Evolutionary conservation across 768 basidiomycete species (phyloP).

Genomic region (Lactarius hengduanensis): DNA sequence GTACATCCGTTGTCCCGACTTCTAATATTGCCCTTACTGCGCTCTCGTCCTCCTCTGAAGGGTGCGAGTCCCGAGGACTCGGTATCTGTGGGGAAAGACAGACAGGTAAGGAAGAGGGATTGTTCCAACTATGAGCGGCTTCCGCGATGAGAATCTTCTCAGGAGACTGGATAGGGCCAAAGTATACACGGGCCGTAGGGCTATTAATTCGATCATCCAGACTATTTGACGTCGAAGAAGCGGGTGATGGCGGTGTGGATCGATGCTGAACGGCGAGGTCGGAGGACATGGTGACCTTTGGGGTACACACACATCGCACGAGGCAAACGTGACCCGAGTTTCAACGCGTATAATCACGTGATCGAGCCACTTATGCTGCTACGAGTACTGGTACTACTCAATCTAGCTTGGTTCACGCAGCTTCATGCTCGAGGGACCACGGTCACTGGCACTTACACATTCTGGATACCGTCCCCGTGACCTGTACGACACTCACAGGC

Average conservation of each 20-base stretch:
- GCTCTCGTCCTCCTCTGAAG: slow-evolving; percentile 10
- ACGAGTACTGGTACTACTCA: not conserved
- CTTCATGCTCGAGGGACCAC: not conserved
- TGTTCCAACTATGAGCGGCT: slow-evolving; percentile 19
- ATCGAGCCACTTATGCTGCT: slow-evolving; percentile 1
- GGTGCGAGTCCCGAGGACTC: not conserved
- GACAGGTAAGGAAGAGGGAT: slow-evolving; percentile 15
- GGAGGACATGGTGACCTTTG: slow-evolving; percentile 20
- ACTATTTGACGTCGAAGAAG: slow-evolving; percentile 18
- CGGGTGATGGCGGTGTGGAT: slow-evolving; percentile 18
- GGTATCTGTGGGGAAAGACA: slow-evolving; percentile 21
- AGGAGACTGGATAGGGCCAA: slow-evolving; percentile 31
- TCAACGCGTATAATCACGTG: slow-evolving; percentile 31
- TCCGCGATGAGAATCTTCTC: slow-evolving; percentile 29
- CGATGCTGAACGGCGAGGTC: slow-evolving; percentile 17
- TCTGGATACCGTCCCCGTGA: not conserved
- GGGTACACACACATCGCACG: slow-evolving; percentile 4
- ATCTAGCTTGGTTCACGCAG: not conserved
- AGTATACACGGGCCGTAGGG: slow-evolving; percentile 29
- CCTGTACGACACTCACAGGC: not conserved
- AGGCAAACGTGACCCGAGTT: slow-evolving; percentile 6
- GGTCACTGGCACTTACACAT: not conserved
- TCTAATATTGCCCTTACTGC: not conserved
- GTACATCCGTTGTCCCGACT: not conserved
- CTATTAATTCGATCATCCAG: slow-evolving; percentile 23